Percentiles rank a stretch among this genome's conserved stretches.
Conservation (phyloP, 2,329 filamentous ascomycete species). For the Sporothrix euskadiensis region DNA sequence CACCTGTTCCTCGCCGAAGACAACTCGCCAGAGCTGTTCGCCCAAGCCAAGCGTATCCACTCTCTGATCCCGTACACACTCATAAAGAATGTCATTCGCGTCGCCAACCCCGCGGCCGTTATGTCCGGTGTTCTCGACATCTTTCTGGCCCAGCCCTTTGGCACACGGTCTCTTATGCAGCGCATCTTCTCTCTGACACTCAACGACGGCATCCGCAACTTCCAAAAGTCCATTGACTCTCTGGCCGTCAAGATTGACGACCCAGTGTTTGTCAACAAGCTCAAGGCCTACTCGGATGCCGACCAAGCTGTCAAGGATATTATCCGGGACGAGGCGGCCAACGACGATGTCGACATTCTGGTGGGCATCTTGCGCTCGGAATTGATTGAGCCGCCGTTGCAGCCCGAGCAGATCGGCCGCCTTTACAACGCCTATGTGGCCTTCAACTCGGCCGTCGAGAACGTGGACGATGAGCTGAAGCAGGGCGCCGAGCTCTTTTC, state of each 20-base stretch:
- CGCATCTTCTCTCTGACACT: constrained; percentile 91
- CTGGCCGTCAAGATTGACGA: constrained; percentile 80
- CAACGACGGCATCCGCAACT: constrained; percentile 82
- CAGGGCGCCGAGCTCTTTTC: constrained; percentile 91
- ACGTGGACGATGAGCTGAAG: constrained; percentile 82
- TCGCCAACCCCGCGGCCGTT: constrained; percentile 93
- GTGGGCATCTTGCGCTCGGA: constrained; percentile 83
- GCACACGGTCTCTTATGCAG: constrained; percentile 84
- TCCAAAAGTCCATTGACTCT: constrained; percentile 83
- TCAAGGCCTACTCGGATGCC: constrained; percentile 75
- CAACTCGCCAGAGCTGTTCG: constrained; percentile 94
- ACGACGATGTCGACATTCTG: constrained; percentile 78
- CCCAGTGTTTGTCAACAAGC: constrained; percentile 72
- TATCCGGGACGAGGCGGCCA: constrained; percentile 71
- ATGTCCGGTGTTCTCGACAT: constrained; percentile 96
- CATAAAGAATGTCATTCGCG: constrained; percentile 94
- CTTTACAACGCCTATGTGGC: constrained; percentile 95
- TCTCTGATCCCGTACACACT: constrained; percentile 90
- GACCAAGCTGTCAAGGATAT: constrained; percentile 72
- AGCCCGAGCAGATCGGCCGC: constrained; percentile 72
- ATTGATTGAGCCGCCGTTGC: constrained; percentile 69
- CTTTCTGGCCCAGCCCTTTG: constrained; percentile 93
- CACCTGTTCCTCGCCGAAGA: constrained; percentile 97
- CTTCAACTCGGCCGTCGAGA: constrained; percentile 92
- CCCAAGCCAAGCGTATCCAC: constrained; percentile 90